These are phyloP conservation scores for Aspergillus cejpii DNA, from an alignment of 2,329 filamentous ascomycete species.

Conservation along the genomic window DNA sequence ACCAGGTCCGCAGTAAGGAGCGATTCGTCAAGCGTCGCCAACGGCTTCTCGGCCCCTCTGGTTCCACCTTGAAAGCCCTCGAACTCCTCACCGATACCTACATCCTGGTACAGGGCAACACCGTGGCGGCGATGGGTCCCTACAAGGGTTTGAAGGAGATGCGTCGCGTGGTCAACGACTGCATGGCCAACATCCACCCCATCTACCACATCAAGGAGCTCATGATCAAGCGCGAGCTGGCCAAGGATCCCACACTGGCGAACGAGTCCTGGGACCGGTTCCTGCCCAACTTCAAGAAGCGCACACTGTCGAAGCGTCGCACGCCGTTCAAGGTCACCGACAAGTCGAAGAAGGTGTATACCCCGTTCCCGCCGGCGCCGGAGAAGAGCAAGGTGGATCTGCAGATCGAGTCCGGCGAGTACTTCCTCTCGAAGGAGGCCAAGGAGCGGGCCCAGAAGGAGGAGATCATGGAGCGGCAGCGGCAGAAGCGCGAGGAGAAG, in stretches of 20 bases:
- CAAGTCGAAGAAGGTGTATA: conserved; percentile 91
- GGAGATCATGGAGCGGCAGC: conserved; percentile 76
- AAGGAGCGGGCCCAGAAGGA: conserved; percentile 78
- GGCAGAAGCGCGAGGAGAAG: conserved; percentile 80
- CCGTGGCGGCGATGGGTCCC: conserved; percentile 82
- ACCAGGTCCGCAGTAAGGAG: conserved; percentile 85
- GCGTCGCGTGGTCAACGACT: conserved; percentile 81
- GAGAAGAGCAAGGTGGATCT: conserved; percentile 99
- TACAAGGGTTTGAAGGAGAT: conserved; percentile 93
- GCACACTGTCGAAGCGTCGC: conserved; percentile 74
- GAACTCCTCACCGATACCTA: conserved; percentile 88
- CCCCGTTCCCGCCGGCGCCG: conserved; percentile 89
- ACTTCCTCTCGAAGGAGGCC: conserved; percentile 86
- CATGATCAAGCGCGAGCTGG: conserved; percentile 89
- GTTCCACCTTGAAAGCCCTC: conserved; percentile 86
- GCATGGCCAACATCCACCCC: conserved; percentile 88
- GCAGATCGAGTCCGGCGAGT: conserved; percentile 97
- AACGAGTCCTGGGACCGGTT: conserved; percentile 94
- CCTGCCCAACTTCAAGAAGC: conserved; percentile 94
- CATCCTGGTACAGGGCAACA: conserved; percentile 93
- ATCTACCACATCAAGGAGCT: conserved; percentile 92
- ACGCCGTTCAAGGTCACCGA: conserved; percentile 81
- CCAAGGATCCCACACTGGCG: conserved; percentile 78
- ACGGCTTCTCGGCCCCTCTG: conserved; percentile 82
- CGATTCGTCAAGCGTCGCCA: conserved; percentile 92